Base-by-base conservation (phyloP, 495 filamentous ascomycete species). In the Eremomyces bilateralis region DNA sequence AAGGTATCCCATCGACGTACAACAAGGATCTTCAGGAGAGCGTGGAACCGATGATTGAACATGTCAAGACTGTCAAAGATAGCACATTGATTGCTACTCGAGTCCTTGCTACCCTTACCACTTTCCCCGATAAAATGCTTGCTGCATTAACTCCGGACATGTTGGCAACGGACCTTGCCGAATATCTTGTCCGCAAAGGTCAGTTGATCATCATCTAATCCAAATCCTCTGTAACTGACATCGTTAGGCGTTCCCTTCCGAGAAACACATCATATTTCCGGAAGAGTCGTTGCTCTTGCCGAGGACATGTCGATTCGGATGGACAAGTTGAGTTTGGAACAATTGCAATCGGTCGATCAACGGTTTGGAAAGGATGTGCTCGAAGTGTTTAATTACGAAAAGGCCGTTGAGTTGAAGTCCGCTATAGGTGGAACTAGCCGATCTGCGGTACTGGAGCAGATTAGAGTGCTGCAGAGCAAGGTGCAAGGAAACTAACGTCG, bases 1-100 rank as follows among this genome's bases (percentile, higher is more conserved):
- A 95, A 61, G 77, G 77, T 21, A 63, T 92, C 15, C 82, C 85
- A 1, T 77, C 71, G 17, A 90, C 81, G 4, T 94, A 93, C 63
- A 91, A 94, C 62, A 91, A 93, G 60, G 80, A 92, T 50, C 61
- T 92, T 12, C 85, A 95, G 56, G 85, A 94, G 58, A 75, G 69
- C 39, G 72, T 81, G 41, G 80, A 92, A 61, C 76, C 78, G 28
- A 65, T 95, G 53, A 67, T 95, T 19, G 80, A 92, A 56, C 72
- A 74, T 50, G 67, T 90, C 52, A 82, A 83, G 60, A 92, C 84
- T 6, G 69, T 91, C 33, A 64, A 63, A 31, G 78, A 90, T 62
- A 82, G 75, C 52, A 66, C 91, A 39, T 74, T 75, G 48, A 93
- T 95, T 45, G 78, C 80, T 29, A 81, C 76, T 29, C 79, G 84